phyloP scores from a whole-genome alignment of 768 basidiomycete species.

The Boletales sp. region DNA sequence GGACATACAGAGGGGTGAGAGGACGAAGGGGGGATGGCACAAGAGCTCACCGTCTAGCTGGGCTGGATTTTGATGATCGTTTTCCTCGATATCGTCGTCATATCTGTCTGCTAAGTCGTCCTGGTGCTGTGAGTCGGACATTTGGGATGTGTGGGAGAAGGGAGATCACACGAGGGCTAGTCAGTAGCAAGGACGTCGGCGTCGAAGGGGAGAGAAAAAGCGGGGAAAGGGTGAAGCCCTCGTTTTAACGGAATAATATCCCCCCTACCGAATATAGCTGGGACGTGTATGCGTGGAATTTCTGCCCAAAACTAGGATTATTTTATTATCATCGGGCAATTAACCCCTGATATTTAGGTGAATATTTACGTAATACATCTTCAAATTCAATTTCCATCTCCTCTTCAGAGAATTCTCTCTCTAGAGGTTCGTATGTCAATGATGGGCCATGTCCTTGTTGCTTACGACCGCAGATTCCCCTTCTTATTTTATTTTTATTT shows the following conservation, averaged over 20 bases:
- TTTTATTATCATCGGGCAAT: slow-evolving; percentile 56
- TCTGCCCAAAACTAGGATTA: slow-evolving; percentile 51
- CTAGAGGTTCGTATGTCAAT: too few relatives aligned
- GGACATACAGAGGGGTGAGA: slow-evolving; percentile 9
- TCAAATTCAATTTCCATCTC: too few relatives aligned
- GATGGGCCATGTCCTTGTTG: too few relatives aligned
- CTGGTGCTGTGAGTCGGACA: slow-evolving; percentile 62
- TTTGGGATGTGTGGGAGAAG: slow-evolving; percentile 30
- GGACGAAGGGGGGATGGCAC: slow-evolving; percentile 11
- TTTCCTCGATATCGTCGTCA: slow-evolving; percentile 56
- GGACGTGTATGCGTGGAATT: slow-evolving; percentile 65
- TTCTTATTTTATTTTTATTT: neutral
- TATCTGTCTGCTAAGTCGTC: slow-evolving; percentile 54
- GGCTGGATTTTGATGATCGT: slow-evolving; percentile 39
- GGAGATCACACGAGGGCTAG: slow-evolving; percentile 19
- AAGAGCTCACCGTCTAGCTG: slow-evolving; percentile 29
- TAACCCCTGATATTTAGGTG: slow-evolving; percentile 59
- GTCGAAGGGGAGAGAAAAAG: slow-evolving; percentile 47
- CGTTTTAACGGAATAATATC: slow-evolving; percentile 74
- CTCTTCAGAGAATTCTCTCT: too few relatives aligned
- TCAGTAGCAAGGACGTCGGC: slow-evolving; percentile 26
- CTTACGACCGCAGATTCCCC: neutral
- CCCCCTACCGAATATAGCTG: slow-evolving; percentile 68
- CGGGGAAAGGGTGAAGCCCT: slow-evolving; percentile 62
- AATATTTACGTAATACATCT: slow-evolving; percentile 52